These are phyloP conservation scores for Botryotinia globosa DNA, from an alignment of 2,329 filamentous ascomycete genomes.

Conservation along the genomic window DNA sequence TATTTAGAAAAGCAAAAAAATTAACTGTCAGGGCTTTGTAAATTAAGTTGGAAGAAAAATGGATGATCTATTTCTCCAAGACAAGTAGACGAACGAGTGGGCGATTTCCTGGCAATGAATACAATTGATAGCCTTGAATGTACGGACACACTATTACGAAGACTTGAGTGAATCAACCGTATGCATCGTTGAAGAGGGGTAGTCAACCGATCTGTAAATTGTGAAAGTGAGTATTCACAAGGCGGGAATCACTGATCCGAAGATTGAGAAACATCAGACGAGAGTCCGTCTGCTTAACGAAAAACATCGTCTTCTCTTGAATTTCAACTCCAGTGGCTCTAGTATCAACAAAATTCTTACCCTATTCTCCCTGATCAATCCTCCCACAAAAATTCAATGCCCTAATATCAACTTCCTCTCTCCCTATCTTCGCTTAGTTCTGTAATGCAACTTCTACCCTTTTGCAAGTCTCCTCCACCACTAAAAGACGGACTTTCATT, in stretches of 20 bases:
- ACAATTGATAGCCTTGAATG: neutral
- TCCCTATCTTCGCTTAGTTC: neutral
- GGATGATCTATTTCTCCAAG: neutral
- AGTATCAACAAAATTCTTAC: neutral
- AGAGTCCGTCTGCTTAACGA: neutral
- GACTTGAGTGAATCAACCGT: neutral
- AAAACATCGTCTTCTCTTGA: neutral
- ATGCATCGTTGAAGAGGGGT: no score
- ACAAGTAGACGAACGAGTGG: neutral
- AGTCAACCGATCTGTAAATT: neutral
- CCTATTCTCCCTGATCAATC: neutral
- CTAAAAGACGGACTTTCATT: neutral
- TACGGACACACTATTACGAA: neutral
- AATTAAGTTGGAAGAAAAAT: neutral
- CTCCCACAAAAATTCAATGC: fast-evolving
- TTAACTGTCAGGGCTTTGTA: neutral
- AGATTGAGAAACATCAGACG: neutral
- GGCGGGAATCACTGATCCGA: no score
- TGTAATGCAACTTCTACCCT: neutral
- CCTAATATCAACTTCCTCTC: neutral
- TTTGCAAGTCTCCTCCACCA: neutral
- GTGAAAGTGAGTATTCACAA: neutral
- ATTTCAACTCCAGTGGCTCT: neutral
- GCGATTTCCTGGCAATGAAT: neutral
- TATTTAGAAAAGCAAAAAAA: no score